These are phyloP conservation scores for Tuber microsphaerosporum DNA, from an alignment of 495 filamentous ascomycete genomes.

Conservation along the genomic window DNA sequence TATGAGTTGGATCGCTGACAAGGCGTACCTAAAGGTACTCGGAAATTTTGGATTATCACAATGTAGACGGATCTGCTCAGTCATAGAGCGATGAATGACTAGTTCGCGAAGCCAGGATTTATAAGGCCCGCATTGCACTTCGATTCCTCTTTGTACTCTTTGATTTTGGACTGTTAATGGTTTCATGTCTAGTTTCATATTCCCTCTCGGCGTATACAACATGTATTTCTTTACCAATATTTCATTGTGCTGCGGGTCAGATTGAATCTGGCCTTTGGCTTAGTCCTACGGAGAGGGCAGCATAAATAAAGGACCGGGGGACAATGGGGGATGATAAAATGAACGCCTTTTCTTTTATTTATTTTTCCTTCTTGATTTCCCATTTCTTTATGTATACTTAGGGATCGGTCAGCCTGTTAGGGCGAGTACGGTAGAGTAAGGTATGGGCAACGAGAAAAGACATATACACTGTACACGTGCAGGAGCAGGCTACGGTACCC, in stretches of 20 bases:
- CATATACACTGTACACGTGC: neutral
- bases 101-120: neutral
- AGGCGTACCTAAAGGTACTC: constrained; percentile 67
- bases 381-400: neutral
- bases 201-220: constrained; percentile 38
- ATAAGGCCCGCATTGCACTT: neutral
- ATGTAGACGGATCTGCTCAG: constrained; percentile 56
- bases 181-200: constrained; percentile 16
- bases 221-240: constrained; percentile 18
- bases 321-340: neutral
- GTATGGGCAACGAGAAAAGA: neutral
- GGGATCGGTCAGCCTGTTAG: neutral
- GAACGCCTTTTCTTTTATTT: neutral
- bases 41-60: constrained; percentile 98
- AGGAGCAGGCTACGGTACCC: neutral
- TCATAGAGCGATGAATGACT: constrained; percentile 11
- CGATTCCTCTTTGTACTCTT: neutral
- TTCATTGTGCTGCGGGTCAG: constrained; percentile 20
- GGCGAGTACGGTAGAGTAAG: neutral
- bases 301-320: neutral
- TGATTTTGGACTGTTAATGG: neutral
- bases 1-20: constrained; percentile 7
- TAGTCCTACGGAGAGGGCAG: neutral
- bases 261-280: neutral
- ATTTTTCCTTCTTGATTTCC: neutral